Conservation (phyloP, 352 stramenopile genomes). For the Thalassiosira ordinaria region DNA sequence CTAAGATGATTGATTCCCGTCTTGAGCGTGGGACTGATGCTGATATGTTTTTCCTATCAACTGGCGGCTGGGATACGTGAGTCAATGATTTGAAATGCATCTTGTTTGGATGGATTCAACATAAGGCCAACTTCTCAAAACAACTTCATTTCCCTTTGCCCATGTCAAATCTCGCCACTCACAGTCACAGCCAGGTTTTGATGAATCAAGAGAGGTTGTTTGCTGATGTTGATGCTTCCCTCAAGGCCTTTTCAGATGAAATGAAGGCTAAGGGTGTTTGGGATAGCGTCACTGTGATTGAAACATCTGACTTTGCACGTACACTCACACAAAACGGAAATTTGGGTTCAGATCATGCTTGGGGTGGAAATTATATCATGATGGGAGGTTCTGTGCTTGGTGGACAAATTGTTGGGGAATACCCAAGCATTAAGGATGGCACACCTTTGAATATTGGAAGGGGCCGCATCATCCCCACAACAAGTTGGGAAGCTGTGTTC, state of each 20-base stretch:
- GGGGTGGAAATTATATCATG: conserved; percentile 77
- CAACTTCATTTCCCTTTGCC: no score
- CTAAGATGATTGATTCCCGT: conserved; percentile 71
- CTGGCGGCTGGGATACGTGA: conserved; percentile 76
- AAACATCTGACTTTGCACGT: conserved; percentile 79
- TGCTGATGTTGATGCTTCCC: conserved; percentile 57
- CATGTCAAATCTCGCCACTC: no score
- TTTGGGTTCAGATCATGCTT: conserved; percentile 76
- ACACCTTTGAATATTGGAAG: conserved; percentile 61
- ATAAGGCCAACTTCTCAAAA: no score
- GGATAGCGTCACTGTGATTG: conserved; percentile 64
- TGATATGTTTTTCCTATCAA: conserved; percentile 70
- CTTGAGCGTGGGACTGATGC: conserved; percentile 53
- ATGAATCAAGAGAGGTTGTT: conserved; percentile 53
- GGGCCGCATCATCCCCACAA: conserved; percentile 77
- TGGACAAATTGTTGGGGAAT: conserved; percentile 70
- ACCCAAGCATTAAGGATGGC: conserved; percentile 71
- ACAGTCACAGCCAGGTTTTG: conserved; percentile 16
- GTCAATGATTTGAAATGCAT: no score
- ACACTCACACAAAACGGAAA: conserved; percentile 75
- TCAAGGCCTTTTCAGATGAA: conserved; percentile 72
- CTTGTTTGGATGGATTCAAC: no score
- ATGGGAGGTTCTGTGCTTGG: conserved; percentile 71
- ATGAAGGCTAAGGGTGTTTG: conserved; percentile 68
- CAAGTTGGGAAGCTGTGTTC: conserved; percentile 77